phyloP scores from a whole-genome alignment of 2,329 filamentous ascomycete species.

The Chrysoporthe austroafricana region DNA sequence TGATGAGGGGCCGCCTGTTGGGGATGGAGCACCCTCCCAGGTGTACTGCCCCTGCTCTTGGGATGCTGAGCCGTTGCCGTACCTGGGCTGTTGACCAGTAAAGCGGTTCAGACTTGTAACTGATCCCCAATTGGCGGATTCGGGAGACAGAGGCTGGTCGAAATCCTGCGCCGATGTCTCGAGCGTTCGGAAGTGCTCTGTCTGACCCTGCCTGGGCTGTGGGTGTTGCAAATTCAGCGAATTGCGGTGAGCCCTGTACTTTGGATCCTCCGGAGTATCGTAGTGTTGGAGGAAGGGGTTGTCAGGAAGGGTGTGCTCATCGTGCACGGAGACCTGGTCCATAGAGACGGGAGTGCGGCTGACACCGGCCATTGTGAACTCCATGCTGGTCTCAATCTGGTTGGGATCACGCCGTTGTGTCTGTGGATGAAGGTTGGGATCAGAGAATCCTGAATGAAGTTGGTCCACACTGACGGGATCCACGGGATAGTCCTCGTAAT shows the following conservation, averaged over 20 bases:
- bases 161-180: constrained; percentile 75
- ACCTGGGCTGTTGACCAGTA: constrained; percentile 48
- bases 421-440: constrained; percentile 48
- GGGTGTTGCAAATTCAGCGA: constrained; percentile 80
- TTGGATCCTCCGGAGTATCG: constrained; percentile 66
- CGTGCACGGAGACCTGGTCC: constrained; percentile 18
- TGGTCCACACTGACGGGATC: constrained; percentile 64
- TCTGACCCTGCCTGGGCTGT: constrained; percentile 74
- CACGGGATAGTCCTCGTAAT: constrained; percentile 65
- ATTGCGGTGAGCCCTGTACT: constrained; percentile 82
- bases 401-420: constrained; percentile 32
- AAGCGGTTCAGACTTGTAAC: constrained; percentile 61
- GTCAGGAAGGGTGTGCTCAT: constrained; percentile 16
- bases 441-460: constrained; percentile 60
- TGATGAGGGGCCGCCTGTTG: constrained; percentile 37
- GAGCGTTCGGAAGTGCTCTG: constrained; percentile 73
- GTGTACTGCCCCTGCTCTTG: constrained; percentile 34
- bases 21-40: constrained; percentile 42
- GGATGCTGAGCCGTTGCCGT: constrained; percentile 50
- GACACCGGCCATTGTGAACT: constrained; percentile 28
- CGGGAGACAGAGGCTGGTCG: constrained; percentile 62
- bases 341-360: constrained; percentile 24
- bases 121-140: constrained; percentile 66
- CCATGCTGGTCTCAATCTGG: constrained; percentile 30
- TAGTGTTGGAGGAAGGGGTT: constrained; percentile 42